Evolutionary conservation across 805 yeast genomes (phyloP), one percentile per base, ranked within the genome.

Genomic region (Wickerhamomyces bisporus): DNA sequence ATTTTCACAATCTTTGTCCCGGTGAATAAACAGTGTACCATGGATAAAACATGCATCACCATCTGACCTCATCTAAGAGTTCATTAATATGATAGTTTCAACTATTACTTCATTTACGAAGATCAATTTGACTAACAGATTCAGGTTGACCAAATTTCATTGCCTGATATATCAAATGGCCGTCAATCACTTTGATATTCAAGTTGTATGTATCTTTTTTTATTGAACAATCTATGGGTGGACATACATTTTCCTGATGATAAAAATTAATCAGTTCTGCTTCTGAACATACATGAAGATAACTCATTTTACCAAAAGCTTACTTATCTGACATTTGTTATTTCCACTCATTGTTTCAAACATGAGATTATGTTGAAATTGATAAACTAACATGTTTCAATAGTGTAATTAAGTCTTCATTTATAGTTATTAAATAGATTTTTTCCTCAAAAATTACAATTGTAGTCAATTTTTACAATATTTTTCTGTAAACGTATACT

Each of bases 41-140:
- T 66, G 84, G 85, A 80, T 75, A 67, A 68, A 65, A 77, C 96
- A 86, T 86, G 96, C 96, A 86, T 86, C 95, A 86, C 96, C 96
- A 86, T 83, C 95, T 86, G 95, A 86, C 57, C 51, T 40, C 39
- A 36, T 39, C 25, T 11, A 23, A 24, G 25, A 24, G 13, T 26
- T 12, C 13, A 12, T 11, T 6, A 6, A 9, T 6, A 26, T 26
- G 13, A 9, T 26, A 6, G n/a, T 12, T 11, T 11, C 15, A 26
- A 9, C 28, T n/a, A 9, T 26, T 26, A n/a, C 8, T 9, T 39
- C 7, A 10, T 10, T 21, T 21, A 10, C 7, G 24, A 21, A 21
- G 10, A 10, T 7, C 24, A 21, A 21, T 21, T 21, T 21, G 24
- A 21, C 24, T 21, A 21, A 21, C 24, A 21, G 7, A n/a, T n/a